Base-by-base conservation (phyloP, 2,329 filamentous ascomycete genomes). In the Fusarium nisikadoi region DNA sequence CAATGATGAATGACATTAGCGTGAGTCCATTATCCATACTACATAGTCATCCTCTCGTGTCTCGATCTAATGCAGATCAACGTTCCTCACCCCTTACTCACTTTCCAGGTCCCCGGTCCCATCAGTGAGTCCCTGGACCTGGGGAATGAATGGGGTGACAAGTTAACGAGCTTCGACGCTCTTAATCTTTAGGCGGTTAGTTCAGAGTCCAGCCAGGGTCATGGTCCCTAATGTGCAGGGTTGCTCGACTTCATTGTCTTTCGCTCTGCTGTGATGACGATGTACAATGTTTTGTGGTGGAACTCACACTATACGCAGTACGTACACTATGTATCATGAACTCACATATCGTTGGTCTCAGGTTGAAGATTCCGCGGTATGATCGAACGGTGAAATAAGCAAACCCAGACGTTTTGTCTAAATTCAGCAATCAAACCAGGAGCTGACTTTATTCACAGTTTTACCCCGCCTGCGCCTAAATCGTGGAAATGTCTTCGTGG, bases 121-220 rank as follows among this genome's bases (percentile, higher is more conserved):
- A 50, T 41, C 45, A 25, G 68, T 65, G 47, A 63, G 62, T 60
- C 67, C 70, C 64, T 65, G 54, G 63, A 35, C 57, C 67, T 75
- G 69, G 69, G 66, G 63, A 71, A 65, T 50, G 60, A 63, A 63
- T 75, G 71, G 65, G 60, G 70, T 70, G 65, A 70, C 52, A 54
- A 46, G 70, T 54, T 72, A 62, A 72, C 65, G 49, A 67, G 55
- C 65, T 70, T 54, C 64, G 50, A 70, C 70, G 65, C 55, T 72
- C 59, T 70, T 62, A 49, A 69, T 72, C 70, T 62, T 46, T 70
- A 65, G 33, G 36, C 49, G 56, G 66, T 46, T 73, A 68, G 72
- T 62, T 53, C 61, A 20, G 36, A 47, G 54, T 49, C 46, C 57
- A 58, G 54, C 35, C 50, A 68, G 62, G 63, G 58, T 61, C 73